Evolutionary conservation across 106 monocot genomes (phyloP), one percentile per base, ranked within the genome.

Genomic region (Cymbidium sinense): DNA sequence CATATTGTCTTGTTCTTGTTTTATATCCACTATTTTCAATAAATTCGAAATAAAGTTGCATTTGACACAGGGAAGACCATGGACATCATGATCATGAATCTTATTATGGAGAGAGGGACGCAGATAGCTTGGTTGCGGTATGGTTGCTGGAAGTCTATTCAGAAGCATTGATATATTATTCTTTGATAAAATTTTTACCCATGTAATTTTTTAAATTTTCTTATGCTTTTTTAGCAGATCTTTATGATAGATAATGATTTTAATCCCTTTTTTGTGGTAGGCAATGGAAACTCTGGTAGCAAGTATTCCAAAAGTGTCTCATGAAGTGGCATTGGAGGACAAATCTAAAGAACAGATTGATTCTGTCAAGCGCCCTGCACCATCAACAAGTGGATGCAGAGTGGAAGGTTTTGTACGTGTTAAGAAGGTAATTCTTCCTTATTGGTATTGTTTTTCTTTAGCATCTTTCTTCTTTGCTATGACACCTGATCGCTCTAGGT

Each of bases 361-460:
- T 87, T n/a, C 83, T 62, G 50, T 87, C 73, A 92, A 99, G 33
- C 88, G 92, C 19, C 92, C 94, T 81, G 98, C 98, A 75, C 98
- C 98, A 39, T 64, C 80, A 62, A 88, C 98, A 50, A 85, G 92
- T 83, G 98, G 98, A 73, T 99, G 98, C 75, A 88, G 92, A 81
- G 86, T 99, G 64, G 98, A 94, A 85, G 98, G 98, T 43, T 99
- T 94, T 87, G 94, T 99, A 20, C 90, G 94, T 75, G 98, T 94
- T 29, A 99, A 99, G 83, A 99, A 88, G 98, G 98, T 90, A 83
- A 36, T 67, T 75, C 12, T 44, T 28, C 7, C 34, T 69, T 69
- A 34, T 31, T 69, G 31, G 0, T 4, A 0, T 69, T 35, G 21
- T 36, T 29, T 23, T 71, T 20, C 70, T 34, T 36, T 36, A 37